A percentile compares a stretch with the other conserved stretches of the same genome.
These are phyloP conservation scores for Durio zibethinus DNA, from an alignment of 345 rosid genomes.

Conservation along the genomic window DNA sequence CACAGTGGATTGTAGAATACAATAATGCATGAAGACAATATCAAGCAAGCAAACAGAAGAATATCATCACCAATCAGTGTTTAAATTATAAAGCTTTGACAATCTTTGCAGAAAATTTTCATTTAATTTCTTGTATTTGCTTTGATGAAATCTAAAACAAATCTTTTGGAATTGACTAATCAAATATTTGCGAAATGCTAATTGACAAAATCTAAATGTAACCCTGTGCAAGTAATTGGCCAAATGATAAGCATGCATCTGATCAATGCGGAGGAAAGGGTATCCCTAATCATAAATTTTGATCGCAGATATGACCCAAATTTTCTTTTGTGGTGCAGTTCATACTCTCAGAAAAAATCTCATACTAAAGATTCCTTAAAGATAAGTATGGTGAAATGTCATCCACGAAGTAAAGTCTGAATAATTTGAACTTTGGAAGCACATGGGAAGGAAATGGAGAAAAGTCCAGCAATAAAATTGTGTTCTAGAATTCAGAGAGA, in stretches of 20 bases:
- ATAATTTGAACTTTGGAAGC: slow-evolving; percentile 24
- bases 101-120: not conserved
- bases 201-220: slow-evolving; percentile 14
- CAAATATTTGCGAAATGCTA: slow-evolving; percentile 4
- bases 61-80: not conserved
- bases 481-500: not conserved
- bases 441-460: slow-evolving; percentile 32
- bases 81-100: not conserved
- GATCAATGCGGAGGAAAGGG: not conserved
- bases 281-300: not conserved
- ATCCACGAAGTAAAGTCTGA: slow-evolving; percentile 22
- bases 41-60: not conserved
- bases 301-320: slow-evolving; percentile 17
- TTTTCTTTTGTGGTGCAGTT: slow-evolving; percentile 1
- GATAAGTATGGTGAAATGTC: slow-evolving; percentile 24
- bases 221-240: not conserved
- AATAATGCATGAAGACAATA: not conserved
- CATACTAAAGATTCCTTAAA: slow-evolving; percentile 30
- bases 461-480: slow-evolving; percentile 12
- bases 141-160: slow-evolving; percentile 19
- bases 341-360: not conserved
- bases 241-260: not conserved
- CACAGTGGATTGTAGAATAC: not conserved
- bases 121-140: not conserved
- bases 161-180: slow-evolving; percentile 22